Conservation (phyloP, 495 filamentous ascomycete species). For the Xylaria scruposa region DNA sequence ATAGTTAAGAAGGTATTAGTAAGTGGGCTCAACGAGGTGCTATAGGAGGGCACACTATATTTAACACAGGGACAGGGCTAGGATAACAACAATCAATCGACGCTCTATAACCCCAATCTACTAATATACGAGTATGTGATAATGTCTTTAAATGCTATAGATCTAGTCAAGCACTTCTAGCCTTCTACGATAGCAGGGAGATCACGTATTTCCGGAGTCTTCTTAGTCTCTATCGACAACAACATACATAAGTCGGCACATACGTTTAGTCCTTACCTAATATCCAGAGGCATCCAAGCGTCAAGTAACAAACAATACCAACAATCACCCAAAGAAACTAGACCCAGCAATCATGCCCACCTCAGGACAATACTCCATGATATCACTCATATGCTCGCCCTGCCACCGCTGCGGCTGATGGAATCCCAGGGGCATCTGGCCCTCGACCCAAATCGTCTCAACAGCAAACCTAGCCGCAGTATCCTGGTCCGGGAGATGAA, state of each 20-base stretch:
- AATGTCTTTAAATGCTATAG: too few relatives aligned
- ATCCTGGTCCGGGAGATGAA: conserved; percentile 20
- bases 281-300: not conserved
- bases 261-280: not conserved
- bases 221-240: not conserved
- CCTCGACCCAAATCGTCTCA: conserved; percentile 27
- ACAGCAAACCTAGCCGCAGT: conserved; percentile 25
- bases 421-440: conserved; percentile 26
- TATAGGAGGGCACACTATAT: not conserved
- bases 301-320: not conserved
- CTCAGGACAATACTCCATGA: conserved; percentile 36
- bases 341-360: conserved; percentile 27
- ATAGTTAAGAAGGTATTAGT: too few relatives aligned
- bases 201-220: not conserved
- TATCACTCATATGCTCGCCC: conserved; percentile 15
- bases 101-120: not conserved
- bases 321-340: conserved; percentile 17
- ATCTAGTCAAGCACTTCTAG: not conserved
- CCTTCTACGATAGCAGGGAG: not conserved
- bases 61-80: not conserved
- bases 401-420: conserved; percentile 31
- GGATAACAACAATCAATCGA: too few relatives aligned
- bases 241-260: not conserved
- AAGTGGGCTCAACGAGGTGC: not conserved
- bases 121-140: too few relatives aligned